Evolutionary conservation across 108 stramenopile genomes (phyloP).

Genomic region (Epithemia pelagica): DNA sequence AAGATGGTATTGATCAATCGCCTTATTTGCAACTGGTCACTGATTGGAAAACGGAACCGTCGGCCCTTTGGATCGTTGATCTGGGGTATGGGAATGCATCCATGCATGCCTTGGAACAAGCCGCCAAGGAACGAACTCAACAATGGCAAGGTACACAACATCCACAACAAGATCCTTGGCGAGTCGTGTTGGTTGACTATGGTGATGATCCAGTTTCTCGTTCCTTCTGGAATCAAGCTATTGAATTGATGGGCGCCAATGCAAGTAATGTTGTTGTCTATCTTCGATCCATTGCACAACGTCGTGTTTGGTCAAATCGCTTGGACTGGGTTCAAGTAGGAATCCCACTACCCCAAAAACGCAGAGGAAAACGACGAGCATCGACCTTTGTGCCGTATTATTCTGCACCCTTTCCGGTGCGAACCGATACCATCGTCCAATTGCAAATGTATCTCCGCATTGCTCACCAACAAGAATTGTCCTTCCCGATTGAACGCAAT

Average conservation of each 20-base stretch:
- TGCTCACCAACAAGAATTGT: background rate
- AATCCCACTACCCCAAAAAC: background rate
- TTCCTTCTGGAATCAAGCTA: background rate
- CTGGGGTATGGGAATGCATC: background rate
- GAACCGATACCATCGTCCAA: background rate
- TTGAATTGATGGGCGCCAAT: background rate
- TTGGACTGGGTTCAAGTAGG: background rate
- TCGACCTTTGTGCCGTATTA: background rate
- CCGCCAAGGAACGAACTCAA: background rate
- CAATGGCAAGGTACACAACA: background rate
- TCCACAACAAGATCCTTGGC: background rate
- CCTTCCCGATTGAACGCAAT: conserved; percentile 8
- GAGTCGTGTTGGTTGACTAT: background rate
- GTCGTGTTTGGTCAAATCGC: background rate
- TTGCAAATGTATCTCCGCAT: conserved; percentile 1
- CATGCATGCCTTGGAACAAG: background rate
- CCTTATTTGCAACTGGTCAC: background rate
- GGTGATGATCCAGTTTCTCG: background rate
- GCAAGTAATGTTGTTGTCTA: background rate
- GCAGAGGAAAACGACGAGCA: background rate
- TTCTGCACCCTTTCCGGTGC: background rate
- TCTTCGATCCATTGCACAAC: background rate
- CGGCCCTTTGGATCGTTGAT: background rate
- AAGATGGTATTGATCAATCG: conserved; percentile 1
- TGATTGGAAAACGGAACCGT: background rate